A percentile compares a stretch with the other conserved stretches of the same genome.
phyloP scores from a whole-genome alignment of 345 rosid species.

The Pelargonium nanum region DNA sequence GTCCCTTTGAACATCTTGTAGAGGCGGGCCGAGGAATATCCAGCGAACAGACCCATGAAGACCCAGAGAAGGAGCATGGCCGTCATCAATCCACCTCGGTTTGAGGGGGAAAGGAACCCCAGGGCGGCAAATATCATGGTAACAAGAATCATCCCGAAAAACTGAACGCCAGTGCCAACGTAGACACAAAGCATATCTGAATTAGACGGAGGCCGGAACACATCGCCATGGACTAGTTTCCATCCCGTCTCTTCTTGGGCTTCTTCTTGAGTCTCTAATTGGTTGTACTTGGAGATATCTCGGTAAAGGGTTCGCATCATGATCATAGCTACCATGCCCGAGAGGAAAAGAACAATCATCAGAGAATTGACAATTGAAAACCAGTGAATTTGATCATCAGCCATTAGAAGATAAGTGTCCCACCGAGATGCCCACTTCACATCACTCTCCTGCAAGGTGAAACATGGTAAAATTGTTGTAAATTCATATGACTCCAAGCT shows the following conservation, averaged over 20 bases:
- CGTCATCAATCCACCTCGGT: slow-evolving; percentile 69
- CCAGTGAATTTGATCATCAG: slow-evolving; percentile 86
- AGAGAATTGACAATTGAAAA: slow-evolving; percentile 69
- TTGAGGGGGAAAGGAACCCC: slow-evolving; percentile 72
- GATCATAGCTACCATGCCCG: slow-evolving; percentile 90
- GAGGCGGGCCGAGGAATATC: slow-evolving; percentile 57
- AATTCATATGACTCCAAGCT: no score
- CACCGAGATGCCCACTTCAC: slow-evolving; percentile 83
- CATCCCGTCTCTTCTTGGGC: slow-evolving; percentile 77
- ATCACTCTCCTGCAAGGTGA: slow-evolving; percentile 47
- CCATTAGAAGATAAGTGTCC: slow-evolving; percentile 79
- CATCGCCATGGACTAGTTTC: slow-evolving; percentile 81
- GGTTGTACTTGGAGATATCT: slow-evolving; percentile 76
- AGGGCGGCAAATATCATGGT: slow-evolving; percentile 71
- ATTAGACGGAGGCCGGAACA: slow-evolving; percentile 60
- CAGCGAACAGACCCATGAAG: slow-evolving; percentile 74
- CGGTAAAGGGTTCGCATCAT: slow-evolving; percentile 71
- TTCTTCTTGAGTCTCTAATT: slow-evolving; percentile 74
- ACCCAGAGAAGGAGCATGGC: slow-evolving; percentile 77
- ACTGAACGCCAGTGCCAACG: slow-evolving; percentile 72
- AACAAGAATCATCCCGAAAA: slow-evolving; percentile 64
- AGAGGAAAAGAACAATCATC: slow-evolving; percentile 80
- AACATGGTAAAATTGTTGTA: slow-evolving; percentile 1
- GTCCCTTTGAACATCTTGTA: slow-evolving; percentile 61
- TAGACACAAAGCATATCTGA: slow-evolving; percentile 64